These are phyloP conservation scores for Immersiella caudata DNA, from an alignment of 495 filamentous ascomycete genomes.

Conservation along the genomic window DNA sequence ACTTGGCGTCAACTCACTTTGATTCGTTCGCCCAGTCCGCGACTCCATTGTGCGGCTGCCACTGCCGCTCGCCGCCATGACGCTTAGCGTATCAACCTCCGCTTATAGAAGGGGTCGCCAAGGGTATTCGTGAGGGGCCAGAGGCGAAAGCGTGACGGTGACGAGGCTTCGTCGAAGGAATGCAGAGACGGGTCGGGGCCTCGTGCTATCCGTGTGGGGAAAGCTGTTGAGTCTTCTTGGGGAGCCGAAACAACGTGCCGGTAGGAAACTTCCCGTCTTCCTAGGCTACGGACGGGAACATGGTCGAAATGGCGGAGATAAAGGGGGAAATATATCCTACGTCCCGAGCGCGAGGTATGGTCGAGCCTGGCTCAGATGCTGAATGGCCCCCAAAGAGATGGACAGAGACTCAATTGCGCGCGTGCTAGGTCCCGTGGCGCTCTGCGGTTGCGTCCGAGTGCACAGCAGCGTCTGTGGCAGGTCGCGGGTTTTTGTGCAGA, in stretches of 20 bases:
- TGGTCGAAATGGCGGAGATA: not conserved
- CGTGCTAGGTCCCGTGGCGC: not conserved
- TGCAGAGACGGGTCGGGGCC: constrained; percentile 2
- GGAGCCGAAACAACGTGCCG: not conserved
- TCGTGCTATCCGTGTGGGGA: not conserved
- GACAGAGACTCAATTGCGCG: not conserved
- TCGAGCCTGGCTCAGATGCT: not conserved
- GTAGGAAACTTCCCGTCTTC: constrained; percentile 24
- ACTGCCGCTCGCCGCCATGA: constrained; percentile 55
- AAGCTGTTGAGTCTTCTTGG: not conserved
- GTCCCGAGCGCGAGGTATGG: not conserved
- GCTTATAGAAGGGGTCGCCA: constrained; percentile 19
- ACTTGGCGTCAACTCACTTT: constrained; percentile 63
- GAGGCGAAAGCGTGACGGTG: not conserved
- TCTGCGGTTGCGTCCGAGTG: not conserved
- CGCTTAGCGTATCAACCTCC: not conserved
- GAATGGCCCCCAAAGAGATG: not conserved
- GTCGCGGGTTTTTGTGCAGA: not conserved
- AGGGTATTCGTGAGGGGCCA: not conserved
- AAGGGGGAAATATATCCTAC: not conserved
- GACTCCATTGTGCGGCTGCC: constrained; percentile 71
- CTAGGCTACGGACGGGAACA: constrained; percentile 8
- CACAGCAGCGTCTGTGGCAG: not conserved
- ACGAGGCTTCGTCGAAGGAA: not conserved
- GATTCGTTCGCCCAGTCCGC: constrained; percentile 73